phyloP scores from a whole-genome alignment of 1,139 yeast genomes.

The Hanseniaspora sp. region DNA sequence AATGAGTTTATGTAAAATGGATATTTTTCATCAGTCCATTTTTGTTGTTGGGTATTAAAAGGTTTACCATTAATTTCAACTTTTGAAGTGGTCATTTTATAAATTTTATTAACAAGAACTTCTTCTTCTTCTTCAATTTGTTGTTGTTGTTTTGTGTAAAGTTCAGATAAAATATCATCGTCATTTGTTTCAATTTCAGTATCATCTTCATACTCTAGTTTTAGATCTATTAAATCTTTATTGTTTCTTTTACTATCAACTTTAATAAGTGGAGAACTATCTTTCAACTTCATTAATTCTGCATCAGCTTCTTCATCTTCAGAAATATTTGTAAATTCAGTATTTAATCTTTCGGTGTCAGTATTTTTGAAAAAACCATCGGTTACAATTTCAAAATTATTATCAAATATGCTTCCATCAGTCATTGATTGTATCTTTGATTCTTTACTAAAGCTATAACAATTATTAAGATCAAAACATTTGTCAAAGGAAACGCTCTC shows the following conservation, averaged over 20 bases:
- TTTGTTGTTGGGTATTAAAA: background rate
- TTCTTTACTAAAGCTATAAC: constrained; percentile 26
- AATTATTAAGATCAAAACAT: constrained; percentile 27
- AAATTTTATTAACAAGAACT: background rate
- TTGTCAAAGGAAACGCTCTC: constrained; percentile 33
- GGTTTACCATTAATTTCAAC: constrained; percentile 17
- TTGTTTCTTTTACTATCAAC: background rate
- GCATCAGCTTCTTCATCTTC: background rate
- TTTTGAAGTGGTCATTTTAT: constrained; percentile 9
- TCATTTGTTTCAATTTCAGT: background rate
- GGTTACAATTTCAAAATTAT: background rate
- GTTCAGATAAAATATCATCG: background rate
- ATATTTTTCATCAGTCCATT: constrained; percentile 2
- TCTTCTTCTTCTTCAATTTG: background rate
- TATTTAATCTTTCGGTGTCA: background rate
- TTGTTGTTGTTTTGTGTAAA: background rate
- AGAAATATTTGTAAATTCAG: background rate
- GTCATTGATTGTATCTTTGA: constrained; percentile 23
- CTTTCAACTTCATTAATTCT: background rate
- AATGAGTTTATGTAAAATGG: constrained; percentile 34
- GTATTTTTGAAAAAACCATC: constrained; percentile 16
- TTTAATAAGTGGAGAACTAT: background rate
- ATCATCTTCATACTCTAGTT: background rate
- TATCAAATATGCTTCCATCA: constrained; percentile 10
- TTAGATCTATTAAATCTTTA: background rate